Evolutionary conservation across 2,329 filamentous ascomycete genomes (phyloP).

Genomic region (Botrytis pseudocinerea): DNA sequence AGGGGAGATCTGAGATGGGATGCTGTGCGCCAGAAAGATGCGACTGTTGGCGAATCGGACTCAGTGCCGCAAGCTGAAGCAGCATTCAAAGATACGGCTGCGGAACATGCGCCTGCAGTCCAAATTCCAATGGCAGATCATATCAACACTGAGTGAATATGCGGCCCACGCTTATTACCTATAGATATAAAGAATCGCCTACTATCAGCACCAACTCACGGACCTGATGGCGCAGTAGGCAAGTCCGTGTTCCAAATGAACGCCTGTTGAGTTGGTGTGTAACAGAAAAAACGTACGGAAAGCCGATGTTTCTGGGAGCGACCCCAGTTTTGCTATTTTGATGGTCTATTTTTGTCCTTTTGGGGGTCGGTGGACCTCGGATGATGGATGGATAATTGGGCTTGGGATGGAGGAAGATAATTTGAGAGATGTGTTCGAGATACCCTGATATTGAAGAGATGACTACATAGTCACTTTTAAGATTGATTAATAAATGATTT

Average conservation of each 20-base stretch:
- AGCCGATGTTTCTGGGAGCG: neutral
- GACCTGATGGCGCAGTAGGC: neutral
- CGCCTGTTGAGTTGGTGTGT: neutral
- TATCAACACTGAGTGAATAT: neutral
- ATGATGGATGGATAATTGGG: neutral
- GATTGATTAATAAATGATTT: neutral
- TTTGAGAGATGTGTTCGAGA: neutral
- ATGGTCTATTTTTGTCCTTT: neutral
- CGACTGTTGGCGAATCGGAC: constrained; percentile 44
- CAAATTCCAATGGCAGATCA: constrained; percentile 30
- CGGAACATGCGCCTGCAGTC: constrained; percentile 36
- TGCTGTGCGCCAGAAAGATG: constrained; percentile 52
- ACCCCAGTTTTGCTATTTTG: neutral
- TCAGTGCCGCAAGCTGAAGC: constrained; percentile 20
- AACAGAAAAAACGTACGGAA: neutral
- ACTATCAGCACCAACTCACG: neutral
- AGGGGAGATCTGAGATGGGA: constrained; percentile 44
- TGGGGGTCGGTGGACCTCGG: neutral
- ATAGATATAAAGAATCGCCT: neutral
- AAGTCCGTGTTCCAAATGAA: neutral
- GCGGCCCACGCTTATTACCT: neutral
- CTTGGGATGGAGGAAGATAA: neutral
- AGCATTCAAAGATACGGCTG: constrained; percentile 28
- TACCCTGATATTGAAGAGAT: constrained; percentile 16
- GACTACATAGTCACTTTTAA: neutral